Percentiles rank a stretch among this genome's conserved stretches.
Evolutionary conservation across 352 stramenopile genomes (phyloP).

Genomic region (Globisporangium cederbergense): DNA sequence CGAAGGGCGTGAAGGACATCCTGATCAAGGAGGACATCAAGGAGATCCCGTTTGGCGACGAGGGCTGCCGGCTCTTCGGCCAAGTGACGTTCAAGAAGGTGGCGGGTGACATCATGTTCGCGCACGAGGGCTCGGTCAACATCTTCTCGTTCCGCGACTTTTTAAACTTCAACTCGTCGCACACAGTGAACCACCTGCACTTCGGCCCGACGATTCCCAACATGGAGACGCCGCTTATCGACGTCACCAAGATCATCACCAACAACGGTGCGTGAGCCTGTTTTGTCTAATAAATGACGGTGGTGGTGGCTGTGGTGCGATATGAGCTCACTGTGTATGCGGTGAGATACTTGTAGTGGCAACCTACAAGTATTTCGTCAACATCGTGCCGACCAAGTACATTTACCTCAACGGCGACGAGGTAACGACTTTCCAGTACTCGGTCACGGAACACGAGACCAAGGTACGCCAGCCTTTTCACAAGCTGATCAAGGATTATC

Average conservation of each 20-base stretch:
- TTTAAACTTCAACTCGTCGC: slow-evolving; percentile 88
- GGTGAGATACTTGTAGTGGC: slow-evolving; percentile 36
- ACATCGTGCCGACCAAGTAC: slow-evolving; percentile 81
- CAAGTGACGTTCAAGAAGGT: slow-evolving; percentile 77
- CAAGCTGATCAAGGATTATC: not conserved
- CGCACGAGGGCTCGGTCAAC: slow-evolving; percentile 80
- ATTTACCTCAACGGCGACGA: slow-evolving; percentile 69
- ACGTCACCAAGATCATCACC: slow-evolving; percentile 80
- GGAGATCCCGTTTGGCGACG: slow-evolving; percentile 54
- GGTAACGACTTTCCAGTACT: slow-evolving; percentile 85
- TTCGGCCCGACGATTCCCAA: slow-evolving; percentile 78
- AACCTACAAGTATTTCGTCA: slow-evolving; percentile 89
- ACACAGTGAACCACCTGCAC: slow-evolving; percentile 72
- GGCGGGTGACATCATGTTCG: slow-evolving; percentile 80
- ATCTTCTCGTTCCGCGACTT: slow-evolving; percentile 88
- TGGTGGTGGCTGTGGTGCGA: too few relatives aligned
- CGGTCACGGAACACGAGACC: slow-evolving; percentile 78
- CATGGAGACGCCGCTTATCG: slow-evolving; percentile 84
- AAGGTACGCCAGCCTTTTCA: slow-evolving; percentile 19
- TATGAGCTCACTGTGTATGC: too few relatives aligned
- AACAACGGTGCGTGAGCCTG: slow-evolving; percentile 53
- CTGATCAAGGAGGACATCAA: slow-evolving; percentile 62
- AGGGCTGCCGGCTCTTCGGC: slow-evolving; percentile 75
- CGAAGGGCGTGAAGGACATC: slow-evolving; percentile 84
- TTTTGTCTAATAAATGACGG: not conserved